Conservation (phyloP, 2,329 filamentous ascomycete genomes). For the Cordyceps javanica region DNA sequence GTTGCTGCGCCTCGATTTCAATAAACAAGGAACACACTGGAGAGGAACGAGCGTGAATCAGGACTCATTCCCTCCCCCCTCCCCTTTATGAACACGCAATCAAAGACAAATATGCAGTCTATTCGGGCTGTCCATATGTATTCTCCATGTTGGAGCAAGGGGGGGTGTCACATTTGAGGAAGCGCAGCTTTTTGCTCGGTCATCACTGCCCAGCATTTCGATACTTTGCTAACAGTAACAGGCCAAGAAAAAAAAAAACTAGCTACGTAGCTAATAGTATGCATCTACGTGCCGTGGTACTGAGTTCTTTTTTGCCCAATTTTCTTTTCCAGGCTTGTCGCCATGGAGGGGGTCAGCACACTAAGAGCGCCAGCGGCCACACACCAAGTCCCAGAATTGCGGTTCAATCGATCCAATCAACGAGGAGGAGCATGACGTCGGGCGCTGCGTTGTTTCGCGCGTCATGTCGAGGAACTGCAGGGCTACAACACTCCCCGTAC, state of each 20-base stretch:
- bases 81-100: not conserved
- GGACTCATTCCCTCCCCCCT: not conserved
- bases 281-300: too few relatives aligned
- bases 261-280: too few relatives aligned
- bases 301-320: not conserved
- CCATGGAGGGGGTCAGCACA: too few relatives aligned
- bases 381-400: constrained; percentile 7
- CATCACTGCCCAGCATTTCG: too few relatives aligned
- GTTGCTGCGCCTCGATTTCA: not conserved
- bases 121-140: too few relatives aligned
- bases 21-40: not conserved
- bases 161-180: too few relatives aligned
- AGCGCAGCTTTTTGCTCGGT: too few relatives aligned
- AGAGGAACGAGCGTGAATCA: not conserved
- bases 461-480: not conserved
- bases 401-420: constrained; percentile 9
- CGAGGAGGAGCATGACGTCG: constrained; percentile 2
- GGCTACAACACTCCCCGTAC: not conserved
- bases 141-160: not conserved
- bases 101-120: not conserved
- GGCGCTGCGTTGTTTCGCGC: not conserved
- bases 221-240: too few relatives aligned
- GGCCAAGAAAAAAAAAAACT: too few relatives aligned
- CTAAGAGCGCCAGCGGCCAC: not conserved
- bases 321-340: not conserved